Conservation (phyloP, 177 flowering plant genomes). For the Telopea speciosissima region DNA sequence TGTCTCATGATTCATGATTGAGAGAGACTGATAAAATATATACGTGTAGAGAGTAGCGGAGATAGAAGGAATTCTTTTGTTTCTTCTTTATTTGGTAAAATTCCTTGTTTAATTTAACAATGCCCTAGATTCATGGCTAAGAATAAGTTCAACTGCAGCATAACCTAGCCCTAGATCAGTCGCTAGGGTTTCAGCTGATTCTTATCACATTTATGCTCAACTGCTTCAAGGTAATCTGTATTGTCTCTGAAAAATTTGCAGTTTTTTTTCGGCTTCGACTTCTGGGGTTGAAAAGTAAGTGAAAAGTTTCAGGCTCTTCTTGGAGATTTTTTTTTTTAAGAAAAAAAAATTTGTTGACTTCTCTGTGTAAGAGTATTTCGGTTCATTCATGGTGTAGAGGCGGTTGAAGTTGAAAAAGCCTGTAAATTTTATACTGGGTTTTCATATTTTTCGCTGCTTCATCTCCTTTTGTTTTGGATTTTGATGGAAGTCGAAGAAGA, state of each 20-base stretch:
- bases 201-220: not conserved
- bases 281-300: not conserved
- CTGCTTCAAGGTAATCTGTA: not conserved
- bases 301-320: not conserved
- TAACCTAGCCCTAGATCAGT: conserved; percentile 20
- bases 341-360: not conserved
- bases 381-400: not conserved
- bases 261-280: not conserved
- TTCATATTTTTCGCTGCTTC: not conserved
- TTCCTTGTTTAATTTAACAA: not conserved
- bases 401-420: not conserved
- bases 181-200: conserved; percentile 12
- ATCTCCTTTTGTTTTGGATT: conserved; percentile 1
- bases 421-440: not conserved
- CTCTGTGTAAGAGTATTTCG: conserved; percentile 1
- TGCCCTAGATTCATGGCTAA: conserved; percentile 22
- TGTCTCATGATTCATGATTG: too few species aligned
- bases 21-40: too few species aligned
- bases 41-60: too few species aligned
- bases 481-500: conserved; percentile 18
- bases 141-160: not conserved
- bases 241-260: not conserved
- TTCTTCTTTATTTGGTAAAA: not conserved
- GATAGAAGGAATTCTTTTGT: too few species aligned
- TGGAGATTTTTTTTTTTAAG: not conserved